Base-by-base conservation (phyloP, 2,329 filamentous ascomycete species). In the Xylaria sp. region DNA sequence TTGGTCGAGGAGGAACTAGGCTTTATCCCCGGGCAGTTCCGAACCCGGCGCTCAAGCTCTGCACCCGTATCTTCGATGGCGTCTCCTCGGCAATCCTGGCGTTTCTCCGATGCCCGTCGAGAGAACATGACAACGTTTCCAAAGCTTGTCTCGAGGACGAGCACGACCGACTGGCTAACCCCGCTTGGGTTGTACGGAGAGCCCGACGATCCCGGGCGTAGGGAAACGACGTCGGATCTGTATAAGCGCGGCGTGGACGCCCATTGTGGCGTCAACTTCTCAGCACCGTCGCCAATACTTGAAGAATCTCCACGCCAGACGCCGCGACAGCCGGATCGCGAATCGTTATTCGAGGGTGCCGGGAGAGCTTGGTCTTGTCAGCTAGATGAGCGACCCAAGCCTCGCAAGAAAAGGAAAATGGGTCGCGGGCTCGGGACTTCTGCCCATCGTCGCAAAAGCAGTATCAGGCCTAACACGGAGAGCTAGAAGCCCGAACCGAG, bases 81-180 rank as follows among this genome's bases (percentile, higher is more conserved):
- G 19, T 50, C 50, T 9, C 48, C 39, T 5, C 37, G 41, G 21
- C 39, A 54, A 13, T 39, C 50, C 4, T 55, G 39, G 44, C 38
- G 49, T 8, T 18, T n/a, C 17, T 17, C 44, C 6, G 7, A 21
- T 4, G 38, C 26, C 39, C 39, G 13, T 18, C 52, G 44, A 20
- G 52, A 60, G 55, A 56, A 49, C 0, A 62, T 63, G 44, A 63
- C 63, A 40, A 62, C 51, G 2, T 66, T 63, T 49, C 67, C 66
- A 1, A 63, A 51, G 17, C 59, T 68, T 29, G 51, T 45, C 39
- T 66, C 66, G 4, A 64, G 66, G 20, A 42, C 63, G 0, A 63
- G 50, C 37, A 67, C 66, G 3, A 62, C 57, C 47, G 66, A 69
- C 22, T 69, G 66, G 67, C 34, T 69, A 20, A 65, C 62, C 7